Evolutionary conservation across 331 rosid genomes (phyloP).

Genomic region (Cydonia oblonga): DNA sequence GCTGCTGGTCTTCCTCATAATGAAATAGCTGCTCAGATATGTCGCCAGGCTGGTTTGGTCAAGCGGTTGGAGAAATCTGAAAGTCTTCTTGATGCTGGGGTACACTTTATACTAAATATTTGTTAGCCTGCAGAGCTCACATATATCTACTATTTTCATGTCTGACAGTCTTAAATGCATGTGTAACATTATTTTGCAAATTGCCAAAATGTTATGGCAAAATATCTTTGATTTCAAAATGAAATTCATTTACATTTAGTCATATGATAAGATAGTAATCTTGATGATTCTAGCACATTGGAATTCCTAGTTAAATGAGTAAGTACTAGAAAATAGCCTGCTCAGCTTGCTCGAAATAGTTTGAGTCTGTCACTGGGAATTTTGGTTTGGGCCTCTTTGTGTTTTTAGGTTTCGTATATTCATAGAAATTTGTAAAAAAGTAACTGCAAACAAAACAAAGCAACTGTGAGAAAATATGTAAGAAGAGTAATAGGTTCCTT

Average conservation of each 20-base stretch:
- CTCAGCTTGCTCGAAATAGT: background rate
- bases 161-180: background rate
- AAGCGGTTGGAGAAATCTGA: slow-evolving; percentile 87
- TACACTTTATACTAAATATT: slow-evolving; percentile 11
- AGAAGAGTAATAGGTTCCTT: background rate
- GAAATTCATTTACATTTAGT: background rate
- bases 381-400: background rate
- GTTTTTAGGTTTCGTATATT: background rate
- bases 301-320: background rate
- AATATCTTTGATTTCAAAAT: background rate
- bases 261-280: background rate
- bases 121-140: background rate
- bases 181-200: background rate
- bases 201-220: background rate
- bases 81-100: slow-evolving; percentile 69
- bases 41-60: slow-evolving; percentile 99
- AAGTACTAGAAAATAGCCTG: background rate
- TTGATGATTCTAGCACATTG: background rate
- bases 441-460: background rate
- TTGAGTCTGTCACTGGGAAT: background rate
- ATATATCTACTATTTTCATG: background rate
- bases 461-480: background rate
- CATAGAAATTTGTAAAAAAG: background rate
- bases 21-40: slow-evolving; percentile 98
- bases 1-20: slow-evolving; percentile 99